Base-by-base conservation (phyloP, 2,329 filamentous ascomycete genomes). In the Colletotrichum incanum region DNA sequence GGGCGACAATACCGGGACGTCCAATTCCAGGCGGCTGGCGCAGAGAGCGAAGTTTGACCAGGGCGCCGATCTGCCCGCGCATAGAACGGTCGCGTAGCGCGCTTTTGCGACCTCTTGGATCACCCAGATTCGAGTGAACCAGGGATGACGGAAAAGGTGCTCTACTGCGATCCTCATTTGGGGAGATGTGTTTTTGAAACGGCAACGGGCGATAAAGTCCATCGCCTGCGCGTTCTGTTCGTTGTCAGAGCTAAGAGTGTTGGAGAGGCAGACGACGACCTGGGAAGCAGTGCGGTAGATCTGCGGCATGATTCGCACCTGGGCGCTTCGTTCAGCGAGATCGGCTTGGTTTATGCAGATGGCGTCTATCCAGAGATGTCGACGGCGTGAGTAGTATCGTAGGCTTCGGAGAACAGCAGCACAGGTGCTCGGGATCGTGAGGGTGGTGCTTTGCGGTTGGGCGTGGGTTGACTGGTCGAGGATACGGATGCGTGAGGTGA, bases 281-380 rank as follows among this genome's bases (percentile, higher is more conserved):
- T 73, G 60, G 3, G 56, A 71, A 20, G 78, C 78, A n/a, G 69
- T 63, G 28, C 74, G 67, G 49, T 77, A 79, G 14, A 78, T 78
- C 5, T 67, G 59, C 0, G 72, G 73, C 74, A 77, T 77, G 31
- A 74, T 64, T 1, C 71, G 74, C 20, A 78, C 74, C 50, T 78
- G 77, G 7, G 69, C 58, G 55, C 73, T 75, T 23, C 73, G 73
- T 60, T 79, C 77, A 2, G 64, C 31, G 11, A 69, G 61, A 23
- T 76, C 72, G 28, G 50, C 47, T 49, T 74, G 73, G n/a, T 79
- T 74, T 23, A 79, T 75, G 54, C 77, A 78, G 14, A 79, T 68
- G 0, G 72, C 75, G 28, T 78, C 77, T 5, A 79, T 71, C 78
- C 77, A 79, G 39, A 79, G 65, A 3, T 34, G 37, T 14, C 59